phyloP scores from a whole-genome alignment of 2,329 filamentous ascomycete species.

The Thielaviopsis ethacetica region DNA sequence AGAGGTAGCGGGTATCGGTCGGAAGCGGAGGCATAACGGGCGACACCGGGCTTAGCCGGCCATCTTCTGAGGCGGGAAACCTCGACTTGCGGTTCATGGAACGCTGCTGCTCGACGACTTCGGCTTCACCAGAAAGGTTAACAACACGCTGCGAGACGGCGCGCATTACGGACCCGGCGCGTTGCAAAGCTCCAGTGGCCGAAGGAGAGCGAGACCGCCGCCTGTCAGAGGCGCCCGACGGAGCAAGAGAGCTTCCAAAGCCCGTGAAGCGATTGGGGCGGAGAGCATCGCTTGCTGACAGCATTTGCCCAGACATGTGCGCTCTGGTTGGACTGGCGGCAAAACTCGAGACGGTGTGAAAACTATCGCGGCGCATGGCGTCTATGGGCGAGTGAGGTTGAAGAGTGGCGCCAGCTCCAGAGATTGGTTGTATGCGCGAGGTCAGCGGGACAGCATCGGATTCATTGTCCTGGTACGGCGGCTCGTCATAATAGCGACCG shows the following conservation, averaged over 20 bases:
- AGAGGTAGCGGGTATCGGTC: slow-evolving; percentile 34
- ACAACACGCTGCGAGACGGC: slow-evolving; percentile 95
- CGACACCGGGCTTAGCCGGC: slow-evolving; percentile 23
- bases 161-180: slow-evolving; percentile 60
- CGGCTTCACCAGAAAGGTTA: slow-evolving; percentile 86
- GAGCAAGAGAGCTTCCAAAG: slow-evolving; percentile 39
- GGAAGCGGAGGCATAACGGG: slow-evolving; percentile 17
- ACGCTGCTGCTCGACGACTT: slow-evolving; percentile 58
- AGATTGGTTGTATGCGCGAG: slow-evolving; percentile 37
- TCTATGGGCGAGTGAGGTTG: slow-evolving; percentile 23
- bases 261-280: slow-evolving; percentile 16
- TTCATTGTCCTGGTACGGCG: slow-evolving; percentile 3
- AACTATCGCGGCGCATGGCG: slow-evolving; percentile 33
- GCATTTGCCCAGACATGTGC: slow-evolving; percentile 5
- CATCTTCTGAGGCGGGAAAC: slow-evolving; percentile 36
- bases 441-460: slow-evolving; percentile 33
- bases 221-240: slow-evolving; percentile 24
- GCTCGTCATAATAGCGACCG: slow-evolving; percentile 8
- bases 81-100: slow-evolving; percentile 44
- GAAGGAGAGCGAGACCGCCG: slow-evolving; percentile 47
- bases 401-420: slow-evolving; percentile 24
- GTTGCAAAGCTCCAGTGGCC: slow-evolving; percentile 45
- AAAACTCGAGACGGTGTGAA: slow-evolving; percentile 38
- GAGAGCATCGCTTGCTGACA: slow-evolving; percentile 10
- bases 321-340: slow-evolving; percentile 32